Evolutionary conservation across 768 basidiomycete species (phyloP).

Genomic region (Mycena rosella): DNA sequence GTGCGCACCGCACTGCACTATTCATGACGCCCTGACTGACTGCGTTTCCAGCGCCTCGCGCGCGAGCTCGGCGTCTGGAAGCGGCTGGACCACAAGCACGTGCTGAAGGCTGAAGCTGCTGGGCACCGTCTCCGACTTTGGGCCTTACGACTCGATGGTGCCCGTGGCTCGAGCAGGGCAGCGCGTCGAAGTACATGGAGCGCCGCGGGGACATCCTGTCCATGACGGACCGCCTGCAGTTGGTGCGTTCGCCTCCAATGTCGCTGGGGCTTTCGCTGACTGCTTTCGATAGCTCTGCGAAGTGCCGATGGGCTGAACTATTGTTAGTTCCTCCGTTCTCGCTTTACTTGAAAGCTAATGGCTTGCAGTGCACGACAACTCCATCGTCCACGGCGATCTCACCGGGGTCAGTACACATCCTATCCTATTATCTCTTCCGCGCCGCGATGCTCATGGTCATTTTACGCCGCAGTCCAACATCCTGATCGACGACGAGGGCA

Average conservation of each 20-base stretch:
- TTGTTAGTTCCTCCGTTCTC: conserved; percentile 42
- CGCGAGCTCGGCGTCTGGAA: conserved; percentile 56
- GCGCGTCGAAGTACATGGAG: conserved; percentile 53
- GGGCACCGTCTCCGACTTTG: conserved; percentile 54
- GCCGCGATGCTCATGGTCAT: conserved; percentile 20
- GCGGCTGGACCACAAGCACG: conserved; percentile 53
- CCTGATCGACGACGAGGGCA: conserved; percentile 56
- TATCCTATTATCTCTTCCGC: neutral
- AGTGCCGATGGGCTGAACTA: conserved; percentile 55
- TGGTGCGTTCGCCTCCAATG: conserved; percentile 43
- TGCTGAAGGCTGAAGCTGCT: conserved; percentile 52
- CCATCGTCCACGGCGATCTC: conserved; percentile 58
- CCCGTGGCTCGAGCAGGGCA: conserved; percentile 57
- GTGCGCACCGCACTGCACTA: conserved; percentile 44
- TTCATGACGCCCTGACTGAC: neutral
- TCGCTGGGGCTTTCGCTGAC: too few species aligned
- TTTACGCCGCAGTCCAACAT: conserved; percentile 55
- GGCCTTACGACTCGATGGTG: conserved; percentile 55
- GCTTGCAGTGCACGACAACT: conserved; percentile 51
- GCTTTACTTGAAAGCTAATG: neutral
- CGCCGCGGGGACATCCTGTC: conserved; percentile 50
- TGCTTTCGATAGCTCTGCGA: conserved; percentile 49
- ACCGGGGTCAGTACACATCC: conserved; percentile 51
- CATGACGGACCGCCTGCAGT: conserved; percentile 49
- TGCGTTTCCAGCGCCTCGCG: conserved; percentile 44